These are phyloP conservation scores for Gastrodia elata DNA, from an alignment of 106 monocot genomes.

Conservation along the genomic window DNA sequence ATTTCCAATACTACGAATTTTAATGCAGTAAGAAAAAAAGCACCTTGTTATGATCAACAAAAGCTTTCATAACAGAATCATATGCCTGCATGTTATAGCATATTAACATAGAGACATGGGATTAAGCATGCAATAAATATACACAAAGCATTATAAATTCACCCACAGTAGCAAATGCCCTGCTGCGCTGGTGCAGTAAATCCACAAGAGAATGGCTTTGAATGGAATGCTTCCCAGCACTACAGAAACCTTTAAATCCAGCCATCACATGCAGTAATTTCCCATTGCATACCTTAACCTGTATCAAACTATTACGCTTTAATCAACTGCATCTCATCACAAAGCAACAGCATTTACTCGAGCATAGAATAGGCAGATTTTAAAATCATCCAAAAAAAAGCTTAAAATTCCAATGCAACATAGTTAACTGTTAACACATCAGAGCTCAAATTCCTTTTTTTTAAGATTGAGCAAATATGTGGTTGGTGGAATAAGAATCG, in stretches of 20 bases:
- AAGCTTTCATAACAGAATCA: slow-evolving; percentile 82
- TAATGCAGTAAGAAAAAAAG: not conserved
- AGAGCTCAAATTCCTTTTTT: not conserved
- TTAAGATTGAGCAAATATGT: too few relatives aligned
- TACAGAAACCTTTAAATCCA: slow-evolving; percentile 63
- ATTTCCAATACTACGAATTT: not conserved
- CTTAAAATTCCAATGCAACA: not conserved
- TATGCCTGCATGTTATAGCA: slow-evolving; percentile 66
- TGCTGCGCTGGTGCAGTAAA: slow-evolving; percentile 78
- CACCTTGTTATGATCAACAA: slow-evolving; percentile 96
- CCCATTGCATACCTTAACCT: slow-evolving; percentile 96
- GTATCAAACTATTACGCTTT: slow-evolving; percentile 9
- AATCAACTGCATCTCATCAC: not conserved
- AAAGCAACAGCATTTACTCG: not conserved
- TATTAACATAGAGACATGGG: not conserved
- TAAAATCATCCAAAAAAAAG: not conserved
- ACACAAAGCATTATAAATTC: not conserved
- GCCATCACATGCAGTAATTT: slow-evolving; percentile 57
- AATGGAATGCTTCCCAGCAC: slow-evolving; percentile 40
- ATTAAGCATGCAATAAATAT: not conserved
- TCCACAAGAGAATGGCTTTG: slow-evolving; percentile 69
- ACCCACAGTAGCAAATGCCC: slow-evolving; percentile 77
- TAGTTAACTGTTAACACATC: not conserved
- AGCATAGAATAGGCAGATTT: not conserved
- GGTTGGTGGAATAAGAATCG: too few relatives aligned